A percentile compares a stretch with the other conserved stretches of the same genome.
Evolutionary conservation across 2,329 filamentous ascomycete species (phyloP).

Genomic region (Cercospora beticola): DNA sequence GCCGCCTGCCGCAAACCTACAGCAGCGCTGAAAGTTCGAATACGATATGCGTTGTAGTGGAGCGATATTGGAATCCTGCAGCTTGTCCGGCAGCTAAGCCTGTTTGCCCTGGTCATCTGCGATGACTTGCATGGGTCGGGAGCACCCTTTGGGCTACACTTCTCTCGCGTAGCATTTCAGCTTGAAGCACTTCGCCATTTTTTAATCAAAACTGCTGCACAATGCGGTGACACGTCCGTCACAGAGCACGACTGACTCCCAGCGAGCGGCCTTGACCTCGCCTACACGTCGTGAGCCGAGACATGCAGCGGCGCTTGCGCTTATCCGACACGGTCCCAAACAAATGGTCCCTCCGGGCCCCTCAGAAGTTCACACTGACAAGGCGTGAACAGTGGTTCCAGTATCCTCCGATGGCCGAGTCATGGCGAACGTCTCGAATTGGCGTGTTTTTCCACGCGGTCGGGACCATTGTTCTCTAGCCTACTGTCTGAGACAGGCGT

Average conservation of each 20-base stretch:
- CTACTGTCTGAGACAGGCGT: background rate
- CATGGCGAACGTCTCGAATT: background rate
- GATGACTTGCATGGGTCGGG: conserved; percentile 4
- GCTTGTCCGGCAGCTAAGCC: background rate
- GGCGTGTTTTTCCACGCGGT: background rate
- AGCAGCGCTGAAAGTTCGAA: background rate
- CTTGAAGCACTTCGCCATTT: background rate
- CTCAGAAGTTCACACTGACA: background rate
- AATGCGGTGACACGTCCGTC: background rate
- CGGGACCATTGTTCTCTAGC: background rate
- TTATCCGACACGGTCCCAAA: background rate
- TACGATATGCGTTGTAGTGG: conserved; percentile 1
- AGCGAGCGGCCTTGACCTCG: background rate
- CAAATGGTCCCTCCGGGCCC: background rate
- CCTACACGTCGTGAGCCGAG: background rate
- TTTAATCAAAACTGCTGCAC: background rate
- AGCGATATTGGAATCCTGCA: conserved; percentile 4
- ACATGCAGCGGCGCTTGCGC: background rate
- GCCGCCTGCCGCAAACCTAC: background rate
- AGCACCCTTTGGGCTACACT: background rate
- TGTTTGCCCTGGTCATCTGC: background rate
- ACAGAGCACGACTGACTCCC: background rate
- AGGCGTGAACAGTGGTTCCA: background rate
- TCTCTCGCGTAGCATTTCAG: background rate
- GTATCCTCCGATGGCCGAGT: background rate